Conservation (phyloP, 371 early-diverging fungal species). For the Mucor irregularis region DNA sequence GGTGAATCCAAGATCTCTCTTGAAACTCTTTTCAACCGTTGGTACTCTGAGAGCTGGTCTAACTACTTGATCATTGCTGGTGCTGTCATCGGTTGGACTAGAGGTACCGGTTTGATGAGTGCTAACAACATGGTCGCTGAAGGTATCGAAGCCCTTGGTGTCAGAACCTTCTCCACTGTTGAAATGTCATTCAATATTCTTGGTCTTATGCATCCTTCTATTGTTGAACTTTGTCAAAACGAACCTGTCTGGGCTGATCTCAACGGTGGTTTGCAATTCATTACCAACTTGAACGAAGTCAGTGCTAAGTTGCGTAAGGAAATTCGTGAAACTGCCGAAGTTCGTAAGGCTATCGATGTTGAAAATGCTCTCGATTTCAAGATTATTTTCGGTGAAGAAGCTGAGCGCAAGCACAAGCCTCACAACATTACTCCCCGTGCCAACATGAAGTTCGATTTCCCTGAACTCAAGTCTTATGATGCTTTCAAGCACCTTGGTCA, state of each 20-base stretch:
- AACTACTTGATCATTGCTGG: slow-evolving; percentile 88
- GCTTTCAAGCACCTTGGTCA: slow-evolving; percentile 71
- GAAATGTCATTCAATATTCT: slow-evolving; percentile 97
- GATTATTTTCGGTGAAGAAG: slow-evolving; percentile 74
- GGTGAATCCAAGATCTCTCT: slow-evolving; percentile 93
- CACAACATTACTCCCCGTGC: slow-evolving; percentile 84
- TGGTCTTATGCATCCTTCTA: slow-evolving; percentile 86
- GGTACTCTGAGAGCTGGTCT: slow-evolving; percentile 92
- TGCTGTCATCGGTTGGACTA: slow-evolving; percentile 97
- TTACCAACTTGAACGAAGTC: slow-evolving; percentile 80
- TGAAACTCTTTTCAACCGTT: slow-evolving; percentile 91
- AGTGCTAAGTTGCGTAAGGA: slow-evolving; percentile 74
- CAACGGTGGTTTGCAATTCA: slow-evolving; percentile 88
- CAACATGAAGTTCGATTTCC: slow-evolving; percentile 94
- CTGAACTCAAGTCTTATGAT: slow-evolving; percentile 67
- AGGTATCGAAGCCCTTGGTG: slow-evolving; percentile 88
- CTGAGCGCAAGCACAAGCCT: slow-evolving; percentile 76
- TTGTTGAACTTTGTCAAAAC: slow-evolving; percentile 75
- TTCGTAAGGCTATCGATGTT: slow-evolving; percentile 81
- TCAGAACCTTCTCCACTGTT: slow-evolving; percentile 89
- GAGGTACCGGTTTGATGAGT: slow-evolving; percentile 95
- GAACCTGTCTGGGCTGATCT: slow-evolving; percentile 95
- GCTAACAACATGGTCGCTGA: slow-evolving; percentile 92
- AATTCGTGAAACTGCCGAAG: slow-evolving; percentile 81
- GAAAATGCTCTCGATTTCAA: slow-evolving; percentile 81